Evolutionary conservation across 2,329 filamentous ascomycete species (phyloP).

Genomic region (Aureobasidium leucospermi): DNA sequence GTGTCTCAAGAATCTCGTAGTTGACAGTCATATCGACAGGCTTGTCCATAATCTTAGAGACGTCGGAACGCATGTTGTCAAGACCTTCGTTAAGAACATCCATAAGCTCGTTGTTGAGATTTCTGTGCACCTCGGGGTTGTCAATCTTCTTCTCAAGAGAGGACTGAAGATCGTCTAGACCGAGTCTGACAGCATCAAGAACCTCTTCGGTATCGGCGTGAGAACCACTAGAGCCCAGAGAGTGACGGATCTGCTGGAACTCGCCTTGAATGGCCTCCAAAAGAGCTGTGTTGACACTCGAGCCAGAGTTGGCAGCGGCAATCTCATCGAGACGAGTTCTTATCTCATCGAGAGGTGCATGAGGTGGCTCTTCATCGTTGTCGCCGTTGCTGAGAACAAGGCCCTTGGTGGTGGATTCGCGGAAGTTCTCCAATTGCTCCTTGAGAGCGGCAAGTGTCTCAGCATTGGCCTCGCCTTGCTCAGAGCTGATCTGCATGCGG

Average conservation of each 20-base stretch:
- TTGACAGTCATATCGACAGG: constrained; percentile 75
- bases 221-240: constrained; percentile 33
- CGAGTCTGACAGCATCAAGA: constrained; percentile 41
- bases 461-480: constrained; percentile 35
- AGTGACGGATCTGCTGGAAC: constrained; percentile 41
- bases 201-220: constrained; percentile 42
- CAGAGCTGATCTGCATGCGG: constrained; percentile 29
- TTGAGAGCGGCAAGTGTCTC: constrained; percentile 36
- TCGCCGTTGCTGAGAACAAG: constrained; percentile 31
- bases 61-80: constrained; percentile 65
- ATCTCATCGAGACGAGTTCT: constrained; percentile 33
- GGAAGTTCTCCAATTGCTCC: constrained; percentile 37
- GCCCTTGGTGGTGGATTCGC: constrained; percentile 34
- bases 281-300: constrained; percentile 41
- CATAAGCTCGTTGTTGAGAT: constrained; percentile 51
- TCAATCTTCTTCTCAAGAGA: constrained; percentile 47
- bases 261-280: constrained; percentile 46
- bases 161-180: constrained; percentile 43
- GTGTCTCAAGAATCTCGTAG: constrained; percentile 80
- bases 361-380: constrained; percentile 16
- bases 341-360: constrained; percentile 19
- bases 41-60: constrained; percentile 68
- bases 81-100: constrained; percentile 63
- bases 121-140: constrained; percentile 45
- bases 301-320: constrained; percentile 22